Evolutionary conservation across 2,329 filamentous ascomycete genomes (phyloP), one percentile per base, ranked within the genome.

Genomic region (Ustilaginoidea virens): DNA sequence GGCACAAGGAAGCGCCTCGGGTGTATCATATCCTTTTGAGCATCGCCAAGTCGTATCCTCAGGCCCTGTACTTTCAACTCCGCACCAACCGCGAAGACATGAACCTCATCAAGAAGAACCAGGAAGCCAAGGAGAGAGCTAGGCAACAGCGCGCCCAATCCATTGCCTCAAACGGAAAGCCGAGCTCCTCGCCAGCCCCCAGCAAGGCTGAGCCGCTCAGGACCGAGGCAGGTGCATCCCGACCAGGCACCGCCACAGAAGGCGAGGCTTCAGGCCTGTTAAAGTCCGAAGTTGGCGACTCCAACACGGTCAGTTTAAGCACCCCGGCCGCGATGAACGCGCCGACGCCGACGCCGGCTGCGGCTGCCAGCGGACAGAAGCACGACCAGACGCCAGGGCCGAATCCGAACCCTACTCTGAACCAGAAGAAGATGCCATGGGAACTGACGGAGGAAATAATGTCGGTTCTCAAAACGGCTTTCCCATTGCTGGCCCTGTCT

Each of bases 381-480:
- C 39, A 39, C 15, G 41, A 45, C 12, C 43, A 41, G 16, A 7
- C 27, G 5, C 7, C 30, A 7, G 10, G 20, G 5, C 9, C 31
- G n/a, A 25, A 27, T 14, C n/a, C 33, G 14, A 9, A n/a, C n/a
- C n/a, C n/a, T n/a, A n/a, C n/a, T n/a, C n/a, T n/a, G 7, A 44
- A 44, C 16, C 61, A 66, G 38, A 71, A 74, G 58, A 86, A 82
- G 57, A 82, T 80, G 38, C 85, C 92, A 1, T 96, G 90, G 90
- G 90, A 98, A 48, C 77, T 92, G 43, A 87, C 85, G 0, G 90
- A 98, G 42, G 86, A 96, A 49, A 83, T 98, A 35, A 85, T 93
- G 67, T 80, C 85, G 19, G 80, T 85, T 17, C 73, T 98, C 30
- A 96, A 98, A 63, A 96, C 90, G 5, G 86, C 87, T 0, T 98